Evolutionary conservation across 768 basidiomycete genomes (phyloP).

Genomic region (Russula sp.): DNA sequence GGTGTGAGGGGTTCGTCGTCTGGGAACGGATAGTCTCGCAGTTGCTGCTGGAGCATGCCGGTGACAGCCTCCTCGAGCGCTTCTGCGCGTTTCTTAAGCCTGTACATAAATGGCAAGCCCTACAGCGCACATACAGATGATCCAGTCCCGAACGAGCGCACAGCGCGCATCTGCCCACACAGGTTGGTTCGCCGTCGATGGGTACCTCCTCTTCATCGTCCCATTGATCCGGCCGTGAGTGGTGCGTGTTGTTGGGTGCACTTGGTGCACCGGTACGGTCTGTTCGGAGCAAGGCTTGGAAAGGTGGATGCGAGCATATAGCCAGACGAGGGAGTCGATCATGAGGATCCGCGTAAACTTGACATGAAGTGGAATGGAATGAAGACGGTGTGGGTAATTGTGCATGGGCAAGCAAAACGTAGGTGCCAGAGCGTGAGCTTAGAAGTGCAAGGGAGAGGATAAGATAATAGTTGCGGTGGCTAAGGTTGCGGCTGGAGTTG

Average conservation of each 20-base stretch:
- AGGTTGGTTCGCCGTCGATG: conserved; percentile 60
- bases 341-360: too few relatives aligned
- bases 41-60: conserved; percentile 76
- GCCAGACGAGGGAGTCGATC: too few relatives aligned
- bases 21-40: conserved; percentile 51
- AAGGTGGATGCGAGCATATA: too few relatives aligned
- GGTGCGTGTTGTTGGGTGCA: conserved; percentile 53
- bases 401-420: conserved; percentile 70
- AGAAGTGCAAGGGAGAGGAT: neutral
- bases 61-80: conserved; percentile 80
- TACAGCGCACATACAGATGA: conserved; percentile 44
- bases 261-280: conserved; percentile 68
- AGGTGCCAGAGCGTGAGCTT: neutral
- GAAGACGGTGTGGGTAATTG: conserved; percentile 41
- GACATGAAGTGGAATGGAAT: too few relatives aligned
- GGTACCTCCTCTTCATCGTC: conserved; percentile 65
- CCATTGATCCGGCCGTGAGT: conserved; percentile 67
- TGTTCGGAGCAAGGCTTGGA: conserved; percentile 28
- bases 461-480: neutral
- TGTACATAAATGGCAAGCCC: conserved; percentile 56
- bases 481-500: neutral
- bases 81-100: conserved; percentile 66
- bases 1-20: conserved; percentile 49
- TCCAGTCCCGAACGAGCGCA: conserved; percentile 48
- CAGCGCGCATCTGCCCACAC: conserved; percentile 25